Evolutionary conservation across 2,329 filamentous ascomycete genomes (phyloP).

Genomic region (Metarhizium humberi): DNA sequence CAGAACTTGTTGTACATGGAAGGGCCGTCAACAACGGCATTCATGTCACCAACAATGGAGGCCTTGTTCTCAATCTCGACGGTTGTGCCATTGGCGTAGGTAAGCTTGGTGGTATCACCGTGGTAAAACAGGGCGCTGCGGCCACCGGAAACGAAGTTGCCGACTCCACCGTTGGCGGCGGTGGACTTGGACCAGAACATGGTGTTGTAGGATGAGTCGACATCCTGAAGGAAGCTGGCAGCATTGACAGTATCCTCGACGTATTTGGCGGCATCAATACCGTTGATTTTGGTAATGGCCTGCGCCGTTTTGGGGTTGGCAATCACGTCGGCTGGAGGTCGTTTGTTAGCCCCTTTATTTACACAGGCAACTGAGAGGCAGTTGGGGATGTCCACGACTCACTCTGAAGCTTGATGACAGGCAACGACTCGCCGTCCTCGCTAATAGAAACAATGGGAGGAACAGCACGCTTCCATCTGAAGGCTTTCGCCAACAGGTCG

Average conservation of each 20-base stretch:
- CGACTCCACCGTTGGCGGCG: slow-evolving; percentile 10
- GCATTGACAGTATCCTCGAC: slow-evolving; percentile 12
- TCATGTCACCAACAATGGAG: slow-evolving; percentile 17
- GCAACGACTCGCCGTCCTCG: slow-evolving; percentile 17
- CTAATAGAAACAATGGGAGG: slow-evolving; percentile 28
- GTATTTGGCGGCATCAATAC: slow-evolving; percentile 13
- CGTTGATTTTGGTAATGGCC: slow-evolving; percentile 18
- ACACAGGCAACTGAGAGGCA: no score
- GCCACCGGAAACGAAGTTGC: slow-evolving; percentile 22
- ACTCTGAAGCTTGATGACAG: slow-evolving; percentile 14
- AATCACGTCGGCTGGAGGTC: slow-evolving; percentile 7
- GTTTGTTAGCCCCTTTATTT: not conserved
- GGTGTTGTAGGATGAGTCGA: slow-evolving; percentile 26
- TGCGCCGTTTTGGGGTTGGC: slow-evolving; percentile 13
- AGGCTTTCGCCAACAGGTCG: slow-evolving; percentile 8
- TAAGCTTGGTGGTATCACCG: slow-evolving; percentile 24
- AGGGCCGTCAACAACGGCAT: slow-evolving; percentile 20
- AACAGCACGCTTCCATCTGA: slow-evolving; percentile 13
- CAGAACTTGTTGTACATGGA: slow-evolving; percentile 26
- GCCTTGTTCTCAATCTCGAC: slow-evolving; percentile 21
- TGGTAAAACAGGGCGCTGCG: slow-evolving; percentile 17
- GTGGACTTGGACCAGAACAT: slow-evolving; percentile 23
- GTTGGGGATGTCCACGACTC: slow-evolving; percentile 1
- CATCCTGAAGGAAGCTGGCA: slow-evolving; percentile 14
- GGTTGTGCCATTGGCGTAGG: slow-evolving; percentile 26